Evolutionary conservation across 345 rosid species (phyloP).

Genomic region (Clausena lansium): DNA sequence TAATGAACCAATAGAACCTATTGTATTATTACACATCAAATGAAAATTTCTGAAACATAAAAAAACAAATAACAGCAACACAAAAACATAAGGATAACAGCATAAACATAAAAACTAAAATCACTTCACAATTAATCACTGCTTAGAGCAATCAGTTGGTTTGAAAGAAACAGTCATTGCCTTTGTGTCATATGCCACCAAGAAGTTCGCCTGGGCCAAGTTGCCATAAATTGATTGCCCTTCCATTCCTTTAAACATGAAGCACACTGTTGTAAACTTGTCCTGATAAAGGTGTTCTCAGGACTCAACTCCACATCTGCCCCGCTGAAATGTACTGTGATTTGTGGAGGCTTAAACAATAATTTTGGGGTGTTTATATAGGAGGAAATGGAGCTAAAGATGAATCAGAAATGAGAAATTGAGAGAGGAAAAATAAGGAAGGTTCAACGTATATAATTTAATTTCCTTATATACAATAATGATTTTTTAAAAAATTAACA

Average conservation of each 20-base stretch:
- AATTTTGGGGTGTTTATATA: neutral
- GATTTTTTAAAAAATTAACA: neutral
- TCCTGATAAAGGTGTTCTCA: constrained; percentile 32
- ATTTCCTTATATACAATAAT: neutral
- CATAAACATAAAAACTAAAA: neutral
- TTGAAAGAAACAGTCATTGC: constrained; percentile 41
- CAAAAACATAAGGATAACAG: neutral
- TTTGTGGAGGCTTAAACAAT: constrained; percentile 25
- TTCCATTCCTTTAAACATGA: constrained; percentile 18
- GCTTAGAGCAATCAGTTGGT: constrained; percentile 38
- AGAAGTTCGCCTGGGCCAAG: constrained; percentile 43
- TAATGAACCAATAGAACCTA: too few relatives aligned
- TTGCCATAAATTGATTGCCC: constrained; percentile 37
- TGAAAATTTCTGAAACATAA: too few relatives aligned
- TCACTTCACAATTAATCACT: neutral
- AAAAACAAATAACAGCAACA: neutral
- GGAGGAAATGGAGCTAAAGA: neutral
- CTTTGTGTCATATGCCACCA: constrained; percentile 47
- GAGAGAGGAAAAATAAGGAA: neutral
- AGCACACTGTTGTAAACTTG: constrained; percentile 30
- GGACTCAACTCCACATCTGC: constrained; percentile 38
- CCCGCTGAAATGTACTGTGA: constrained; percentile 38
- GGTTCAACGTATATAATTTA: neutral
- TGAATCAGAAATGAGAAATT: neutral
- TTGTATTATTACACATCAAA: too few relatives aligned